phyloP scores from a whole-genome alignment of 148 eudicot genomes.

The Dianthus caryophyllus region DNA sequence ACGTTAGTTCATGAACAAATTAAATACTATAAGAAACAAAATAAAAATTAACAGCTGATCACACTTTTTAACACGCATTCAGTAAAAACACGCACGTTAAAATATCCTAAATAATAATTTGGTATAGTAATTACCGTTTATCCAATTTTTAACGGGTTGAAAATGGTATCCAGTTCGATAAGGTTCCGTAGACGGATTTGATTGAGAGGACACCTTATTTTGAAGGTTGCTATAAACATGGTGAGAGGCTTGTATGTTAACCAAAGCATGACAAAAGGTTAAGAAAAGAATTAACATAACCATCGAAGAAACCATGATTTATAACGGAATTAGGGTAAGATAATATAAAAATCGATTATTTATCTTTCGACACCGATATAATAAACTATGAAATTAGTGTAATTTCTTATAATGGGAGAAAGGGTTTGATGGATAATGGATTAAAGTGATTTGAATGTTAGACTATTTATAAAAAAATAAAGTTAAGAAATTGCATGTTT shows the following conservation, averaged over 20 bases:
- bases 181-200: slow-evolving; percentile 19
- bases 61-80: no score
- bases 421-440: background rate
- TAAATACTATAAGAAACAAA: no score
- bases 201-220: background rate
- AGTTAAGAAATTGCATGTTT: background rate
- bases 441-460: background rate
- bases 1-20: background rate
- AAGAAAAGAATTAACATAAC: slow-evolving; percentile 9
- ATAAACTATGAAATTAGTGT: background rate
- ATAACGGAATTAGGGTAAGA: background rate
- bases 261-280: slow-evolving; percentile 11
- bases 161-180: slow-evolving; percentile 58
- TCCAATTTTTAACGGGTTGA: slow-evolving; percentile 69
- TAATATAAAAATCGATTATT: background rate
- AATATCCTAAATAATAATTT: no score
- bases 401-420: background rate
- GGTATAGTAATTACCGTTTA: slow-evolving; percentile 41
- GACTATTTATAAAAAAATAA: slow-evolving; percentile 11
- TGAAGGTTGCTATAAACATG: slow-evolving; percentile 14
- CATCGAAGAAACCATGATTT: background rate
- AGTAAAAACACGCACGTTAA: no score
- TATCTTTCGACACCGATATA: background rate
- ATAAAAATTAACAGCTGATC: no score
- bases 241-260: slow-evolving; percentile 37